Conservation (phyloP, 352 stramenopile species). For the Phytopythium aichiense region DNA sequence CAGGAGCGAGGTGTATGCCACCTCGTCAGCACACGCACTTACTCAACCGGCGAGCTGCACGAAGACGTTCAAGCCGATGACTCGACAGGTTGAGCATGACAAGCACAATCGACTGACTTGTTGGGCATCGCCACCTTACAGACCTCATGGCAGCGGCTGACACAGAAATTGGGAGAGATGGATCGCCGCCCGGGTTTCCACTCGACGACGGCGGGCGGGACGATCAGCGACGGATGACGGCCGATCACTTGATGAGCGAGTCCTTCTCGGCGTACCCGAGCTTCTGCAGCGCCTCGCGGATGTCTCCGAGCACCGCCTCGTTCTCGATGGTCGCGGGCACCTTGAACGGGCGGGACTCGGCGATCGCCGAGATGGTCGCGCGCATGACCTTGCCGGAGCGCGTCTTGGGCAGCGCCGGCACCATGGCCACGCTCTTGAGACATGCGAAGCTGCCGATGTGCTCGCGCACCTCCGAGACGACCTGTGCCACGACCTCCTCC, state of each 20-base stretch:
- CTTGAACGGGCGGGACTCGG: conserved; percentile 26
- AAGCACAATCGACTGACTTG: neutral
- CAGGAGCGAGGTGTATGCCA: neutral
- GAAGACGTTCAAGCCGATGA: neutral
- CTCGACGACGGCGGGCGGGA: conserved; percentile 1
- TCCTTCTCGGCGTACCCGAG: conserved; percentile 29
- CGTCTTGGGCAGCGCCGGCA: conserved; percentile 94
- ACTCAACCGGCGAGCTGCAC: neutral
- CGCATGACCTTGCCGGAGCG: conserved; percentile 98
- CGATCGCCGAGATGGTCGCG: conserved; percentile 35
- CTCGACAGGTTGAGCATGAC: neutral
- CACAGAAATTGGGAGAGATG: neutral
- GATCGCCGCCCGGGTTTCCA: neutral
- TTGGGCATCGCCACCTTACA: neutral
- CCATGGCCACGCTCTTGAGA: conserved; percentile 94
- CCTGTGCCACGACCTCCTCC: conserved; percentile 55
- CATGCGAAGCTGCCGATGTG: conserved; percentile 96
- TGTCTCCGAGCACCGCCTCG: conserved; percentile 21
- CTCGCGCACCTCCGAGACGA: conserved; percentile 83
- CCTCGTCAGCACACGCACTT: neutral
- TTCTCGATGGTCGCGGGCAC: conserved; percentile 47
- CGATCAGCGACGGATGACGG: neutral
- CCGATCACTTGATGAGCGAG: conserved; percentile 12
- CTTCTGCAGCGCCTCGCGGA: conserved; percentile 21
- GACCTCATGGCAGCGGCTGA: neutral